phyloP scores from a whole-genome alignment of 2,329 filamentous ascomycete genomes.

The Botrytis fragariae region DNA sequence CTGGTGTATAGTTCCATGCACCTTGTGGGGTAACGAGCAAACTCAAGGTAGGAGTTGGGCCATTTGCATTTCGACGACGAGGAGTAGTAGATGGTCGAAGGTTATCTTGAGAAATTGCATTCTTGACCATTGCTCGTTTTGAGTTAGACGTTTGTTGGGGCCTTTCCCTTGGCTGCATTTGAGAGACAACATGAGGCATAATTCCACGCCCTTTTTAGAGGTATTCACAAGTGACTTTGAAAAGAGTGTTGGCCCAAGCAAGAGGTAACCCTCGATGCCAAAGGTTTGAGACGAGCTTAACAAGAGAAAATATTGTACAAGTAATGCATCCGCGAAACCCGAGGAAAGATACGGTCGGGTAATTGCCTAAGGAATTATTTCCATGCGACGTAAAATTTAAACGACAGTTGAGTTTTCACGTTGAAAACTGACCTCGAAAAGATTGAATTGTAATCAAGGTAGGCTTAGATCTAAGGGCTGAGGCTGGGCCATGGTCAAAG shows the following conservation, averaged over 20 bases:
- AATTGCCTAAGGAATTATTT: background rate
- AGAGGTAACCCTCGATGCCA: background rate
- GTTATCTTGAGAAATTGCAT: background rate
- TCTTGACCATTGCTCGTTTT: background rate
- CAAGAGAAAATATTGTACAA: background rate
- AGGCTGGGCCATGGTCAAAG: slow-evolving; percentile 1
- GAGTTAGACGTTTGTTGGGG: background rate
- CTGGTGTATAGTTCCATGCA: slow-evolving; percentile 27
- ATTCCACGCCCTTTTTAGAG: background rate
- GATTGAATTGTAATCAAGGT: background rate
- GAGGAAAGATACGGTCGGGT: background rate
- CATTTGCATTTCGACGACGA: slow-evolving; percentile 14
- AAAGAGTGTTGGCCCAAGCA: background rate
- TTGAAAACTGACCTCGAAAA: background rate
- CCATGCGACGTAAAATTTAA: background rate
- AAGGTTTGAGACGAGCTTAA: background rate
- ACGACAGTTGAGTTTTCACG: background rate
- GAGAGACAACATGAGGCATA: slow-evolving; percentile 19
- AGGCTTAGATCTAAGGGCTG: slow-evolving; percentile 10
- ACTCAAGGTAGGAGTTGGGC: slow-evolving; percentile 20
- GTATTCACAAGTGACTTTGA: background rate
- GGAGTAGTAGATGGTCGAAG: background rate
- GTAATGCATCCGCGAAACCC: background rate
- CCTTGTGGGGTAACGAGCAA: slow-evolving; percentile 24
- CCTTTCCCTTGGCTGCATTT: slow-evolving; percentile 13